Conservation (phyloP, 768 basidiomycete species). For the Ramaria sp. region DNA sequence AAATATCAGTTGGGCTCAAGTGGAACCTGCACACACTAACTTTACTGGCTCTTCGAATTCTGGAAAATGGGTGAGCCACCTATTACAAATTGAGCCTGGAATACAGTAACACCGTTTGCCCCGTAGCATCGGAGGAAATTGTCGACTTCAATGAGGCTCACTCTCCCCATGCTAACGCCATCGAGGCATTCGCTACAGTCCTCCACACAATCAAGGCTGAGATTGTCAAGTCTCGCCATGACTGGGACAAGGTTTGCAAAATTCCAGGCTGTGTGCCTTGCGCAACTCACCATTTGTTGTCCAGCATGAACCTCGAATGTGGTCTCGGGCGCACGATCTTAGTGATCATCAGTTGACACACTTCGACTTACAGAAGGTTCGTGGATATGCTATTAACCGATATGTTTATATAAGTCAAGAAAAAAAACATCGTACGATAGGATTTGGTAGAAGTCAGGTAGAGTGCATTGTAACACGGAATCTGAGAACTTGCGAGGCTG, state of each 20-base stretch:
- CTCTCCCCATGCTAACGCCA: conserved; percentile 43
- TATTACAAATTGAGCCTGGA: neutral
- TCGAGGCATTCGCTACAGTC: conserved; percentile 53
- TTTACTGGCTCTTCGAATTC: neutral
- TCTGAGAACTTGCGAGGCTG: neutral
- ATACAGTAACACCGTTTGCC: neutral
- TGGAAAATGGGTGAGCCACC: neutral
- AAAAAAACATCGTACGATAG: neutral
- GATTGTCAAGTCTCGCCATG: conserved; percentile 50
- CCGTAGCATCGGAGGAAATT: conserved; percentile 45
- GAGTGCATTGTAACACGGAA: neutral
- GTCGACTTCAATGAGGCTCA: conserved; percentile 50
- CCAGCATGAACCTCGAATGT: conserved; percentile 49
- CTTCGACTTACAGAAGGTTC: neutral
- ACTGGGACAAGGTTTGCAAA: conserved; percentile 51
- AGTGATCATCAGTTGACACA: conserved; percentile 37
- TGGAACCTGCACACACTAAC: neutral
- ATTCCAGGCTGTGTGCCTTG: neutral
- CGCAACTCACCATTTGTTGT: neutral
- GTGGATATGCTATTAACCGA: neutral
- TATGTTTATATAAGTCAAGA: neutral
- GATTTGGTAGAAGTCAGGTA: conserved; percentile 10
- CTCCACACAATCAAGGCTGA: conserved; percentile 48
- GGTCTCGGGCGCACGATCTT: conserved; percentile 44
- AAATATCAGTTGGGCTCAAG: neutral